These are phyloP conservation scores for Uronychia setigera DNA, from an alignment of 73 alveolate genomes.

Conservation along the genomic window DNA sequence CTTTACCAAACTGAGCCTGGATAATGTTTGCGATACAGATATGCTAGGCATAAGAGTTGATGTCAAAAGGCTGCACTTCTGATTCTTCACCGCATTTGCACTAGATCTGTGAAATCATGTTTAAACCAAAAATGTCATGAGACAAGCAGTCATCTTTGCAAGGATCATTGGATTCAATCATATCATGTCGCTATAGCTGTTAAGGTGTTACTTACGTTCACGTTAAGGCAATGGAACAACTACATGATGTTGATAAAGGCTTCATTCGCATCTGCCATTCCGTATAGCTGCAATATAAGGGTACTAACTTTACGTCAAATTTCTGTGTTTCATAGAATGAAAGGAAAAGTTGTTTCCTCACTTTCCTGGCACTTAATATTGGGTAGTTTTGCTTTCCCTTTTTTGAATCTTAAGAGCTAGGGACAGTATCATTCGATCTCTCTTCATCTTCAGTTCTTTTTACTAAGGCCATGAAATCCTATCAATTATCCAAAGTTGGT, in stretches of 20 bases:
- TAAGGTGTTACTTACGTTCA: not conserved
- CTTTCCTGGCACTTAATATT: not conserved
- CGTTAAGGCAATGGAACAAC: not conserved
- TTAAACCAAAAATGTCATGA: not conserved
- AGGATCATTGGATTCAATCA: not conserved
- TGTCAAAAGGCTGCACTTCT: not conserved
- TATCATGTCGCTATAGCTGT: not conserved
- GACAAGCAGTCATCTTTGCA: not conserved
- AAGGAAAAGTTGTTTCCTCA: not conserved
- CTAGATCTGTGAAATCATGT: not conserved
- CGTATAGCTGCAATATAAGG: not conserved
- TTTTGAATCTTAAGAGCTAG: not conserved
- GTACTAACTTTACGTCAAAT: not conserved
- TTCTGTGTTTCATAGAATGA: not conserved
- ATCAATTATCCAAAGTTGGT: no score
- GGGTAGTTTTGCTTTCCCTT: not conserved
- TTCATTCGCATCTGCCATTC: constrained; percentile 1
- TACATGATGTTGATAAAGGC: not conserved
- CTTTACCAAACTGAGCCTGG: no score
- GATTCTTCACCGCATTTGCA: not conserved
- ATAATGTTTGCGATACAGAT: no score
- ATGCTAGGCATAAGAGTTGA: not conserved
- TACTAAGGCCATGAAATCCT: not conserved
- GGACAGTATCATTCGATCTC: not conserved
- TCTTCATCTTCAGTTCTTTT: not conserved